Evolutionary conservation across 176 grass and related monocot genomes (phyloP), one percentile per base, ranked within the genome.

Genomic region (Pontederia crassipes): DNA sequence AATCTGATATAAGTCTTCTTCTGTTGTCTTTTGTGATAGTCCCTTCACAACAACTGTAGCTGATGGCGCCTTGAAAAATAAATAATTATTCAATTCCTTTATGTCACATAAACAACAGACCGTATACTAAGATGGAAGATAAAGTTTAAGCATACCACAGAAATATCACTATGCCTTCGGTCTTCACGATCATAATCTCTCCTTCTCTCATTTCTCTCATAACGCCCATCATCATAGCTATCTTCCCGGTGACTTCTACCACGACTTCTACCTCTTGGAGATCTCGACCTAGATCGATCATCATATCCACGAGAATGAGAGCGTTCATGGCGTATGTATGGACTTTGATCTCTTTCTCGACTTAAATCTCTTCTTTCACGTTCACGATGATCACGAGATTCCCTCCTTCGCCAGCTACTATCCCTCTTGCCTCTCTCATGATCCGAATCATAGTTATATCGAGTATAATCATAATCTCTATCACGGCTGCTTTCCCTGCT

Each of bases 31-130:
- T 72, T 75, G 79, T 26, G 94, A 86, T 28, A 98, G 59, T 62
- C 88, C 94, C 79, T 85, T 98, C 48, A 92, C 81, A 86, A 98
- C 77, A 67, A 98, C 75, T 60, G 94, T 98, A 62, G 94, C 81
- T 32, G 84, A 92, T 55, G 94, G 84, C 1, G 68, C 69, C 94
- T 97, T 67, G 78, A 88, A 49, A 11, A 77, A 54, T 47, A 15
- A 85, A 50, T 46, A 77, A 59, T 15, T 60, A 83, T 57, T 62
- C 8, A 65, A 78, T 74, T 49, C 8, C 9, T 62, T n/a, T n/a
- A n/a, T n/a, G n/a, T n/a, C n/a, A n/a, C n/a, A n/a, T n/a, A n/a
- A n/a, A n/a, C n/a, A n/a, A n/a, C n/a, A n/a, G n/a, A n/a, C n/a
- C n/a, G n/a, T n/a, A n/a, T n/a, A n/a, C n/a, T 46, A 11, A 16